Evolutionary conservation across 495 filamentous ascomycete species (phyloP).

Genomic region (Astrocystis sublimbata): DNA sequence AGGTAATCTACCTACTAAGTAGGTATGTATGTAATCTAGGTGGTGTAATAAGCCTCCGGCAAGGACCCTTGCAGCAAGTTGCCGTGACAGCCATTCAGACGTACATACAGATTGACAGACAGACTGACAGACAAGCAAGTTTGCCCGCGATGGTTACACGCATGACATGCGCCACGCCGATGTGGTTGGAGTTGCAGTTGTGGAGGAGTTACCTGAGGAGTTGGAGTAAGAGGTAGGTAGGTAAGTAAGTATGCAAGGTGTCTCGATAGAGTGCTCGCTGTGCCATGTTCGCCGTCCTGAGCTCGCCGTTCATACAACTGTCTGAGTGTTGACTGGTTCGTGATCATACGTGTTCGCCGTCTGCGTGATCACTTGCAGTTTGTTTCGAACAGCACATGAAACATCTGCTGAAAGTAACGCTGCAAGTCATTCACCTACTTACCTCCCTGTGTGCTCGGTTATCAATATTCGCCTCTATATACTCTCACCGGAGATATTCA

Average conservation of each 20-base stretch:
- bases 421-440: too few species aligned
- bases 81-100: too few species aligned
- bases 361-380: neutral
- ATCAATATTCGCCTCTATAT: neutral
- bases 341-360: neutral
- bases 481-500: neutral
- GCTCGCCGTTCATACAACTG: neutral
- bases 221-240: neutral
- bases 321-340: neutral
- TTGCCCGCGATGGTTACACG: conserved; percentile 13
- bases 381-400: neutral
- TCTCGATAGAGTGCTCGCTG: neutral
- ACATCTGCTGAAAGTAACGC: neutral
- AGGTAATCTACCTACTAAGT: neutral
- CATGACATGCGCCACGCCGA: conserved; percentile 10
- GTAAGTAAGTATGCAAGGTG: too few species aligned
- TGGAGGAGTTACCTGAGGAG: too few species aligned
- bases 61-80: conserved; percentile 9
- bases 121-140: neutral
- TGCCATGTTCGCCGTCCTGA: neutral
- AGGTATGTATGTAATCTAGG: conserved; percentile 3
- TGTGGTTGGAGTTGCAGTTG: neutral
- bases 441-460: neutral
- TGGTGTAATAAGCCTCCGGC: conserved; percentile 6
- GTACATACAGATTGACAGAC: too few species aligned